Evolutionary conservation across 2,329 filamentous ascomycete species (phyloP).

Genomic region (Fusarium foetens): DNA sequence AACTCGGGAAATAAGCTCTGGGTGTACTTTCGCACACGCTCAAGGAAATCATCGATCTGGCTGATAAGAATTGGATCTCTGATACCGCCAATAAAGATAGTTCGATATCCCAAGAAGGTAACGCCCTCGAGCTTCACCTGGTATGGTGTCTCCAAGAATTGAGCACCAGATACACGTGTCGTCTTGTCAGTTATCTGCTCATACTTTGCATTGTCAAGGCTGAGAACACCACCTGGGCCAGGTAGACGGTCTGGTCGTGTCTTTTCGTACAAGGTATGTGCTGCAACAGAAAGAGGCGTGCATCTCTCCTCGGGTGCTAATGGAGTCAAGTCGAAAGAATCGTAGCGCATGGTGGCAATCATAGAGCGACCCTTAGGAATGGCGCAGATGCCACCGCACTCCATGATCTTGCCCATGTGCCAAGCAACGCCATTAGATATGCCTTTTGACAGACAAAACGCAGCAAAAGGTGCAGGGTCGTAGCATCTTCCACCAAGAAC

Average conservation of each 20-base stretch:
- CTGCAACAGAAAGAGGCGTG: conserved; percentile 59
- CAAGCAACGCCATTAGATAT: conserved; percentile 49
- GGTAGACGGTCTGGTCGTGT: conserved; percentile 58
- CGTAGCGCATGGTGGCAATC: conserved; percentile 52
- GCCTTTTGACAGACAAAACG: conserved; percentile 49
- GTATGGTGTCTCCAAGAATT: conserved; percentile 52
- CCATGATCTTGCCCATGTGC: conserved; percentile 66
- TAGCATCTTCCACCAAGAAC: conserved; percentile 50
- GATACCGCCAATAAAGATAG: conserved; percentile 57
- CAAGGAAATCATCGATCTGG: conserved; percentile 52
- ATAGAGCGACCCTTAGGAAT: conserved; percentile 57
- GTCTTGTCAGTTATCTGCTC: conserved; percentile 49
- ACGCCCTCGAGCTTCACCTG: conserved; percentile 62
- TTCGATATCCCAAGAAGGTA: conserved; percentile 54
- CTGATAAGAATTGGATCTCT: conserved; percentile 58
- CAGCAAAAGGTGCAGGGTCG: conserved; percentile 54
- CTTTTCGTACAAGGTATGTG: conserved; percentile 65
- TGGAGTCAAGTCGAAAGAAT: conserved; percentile 60
- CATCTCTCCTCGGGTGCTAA: conserved; percentile 53
- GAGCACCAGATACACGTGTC: conserved; percentile 53
- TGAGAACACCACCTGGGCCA: conserved; percentile 60
- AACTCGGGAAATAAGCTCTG: conserved; percentile 38
- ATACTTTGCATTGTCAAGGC: conserved; percentile 54
- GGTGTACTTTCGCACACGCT: conserved; percentile 40
- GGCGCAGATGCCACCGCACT: conserved; percentile 60